Conservation (phyloP, 2,329 filamentous ascomycete species). For the Colletotrichum aenigma region DNA sequence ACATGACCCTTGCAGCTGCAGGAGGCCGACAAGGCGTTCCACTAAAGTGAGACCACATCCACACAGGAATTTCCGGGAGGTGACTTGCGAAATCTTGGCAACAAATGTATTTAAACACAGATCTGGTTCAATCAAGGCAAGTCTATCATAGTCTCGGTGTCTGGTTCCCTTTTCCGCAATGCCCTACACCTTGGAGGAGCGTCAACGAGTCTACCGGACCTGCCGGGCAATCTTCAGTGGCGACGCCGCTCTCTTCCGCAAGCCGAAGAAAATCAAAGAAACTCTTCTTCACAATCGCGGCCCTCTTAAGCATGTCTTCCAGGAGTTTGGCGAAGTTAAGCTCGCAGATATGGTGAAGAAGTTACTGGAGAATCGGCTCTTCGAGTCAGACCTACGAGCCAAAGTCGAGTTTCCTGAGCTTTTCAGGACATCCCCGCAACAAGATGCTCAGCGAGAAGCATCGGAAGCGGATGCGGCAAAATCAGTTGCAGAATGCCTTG, state of each 20-base stretch:
- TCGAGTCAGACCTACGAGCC: conserved; percentile 34
- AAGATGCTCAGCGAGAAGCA: conserved; percentile 29
- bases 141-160: not conserved
- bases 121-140: not conserved
- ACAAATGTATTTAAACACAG: not conserved
- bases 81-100: not conserved
- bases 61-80: not conserved
- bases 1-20: not conserved
- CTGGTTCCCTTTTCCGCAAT: not conserved
- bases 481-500: conserved; percentile 30
- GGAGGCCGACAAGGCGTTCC: not conserved
- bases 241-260: conserved; percentile 25
- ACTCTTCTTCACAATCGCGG: conserved; percentile 19
- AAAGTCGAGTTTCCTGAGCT: conserved; percentile 37
- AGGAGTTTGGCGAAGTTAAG: conserved; percentile 20
- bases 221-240: conserved; percentile 31
- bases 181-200: not conserved
- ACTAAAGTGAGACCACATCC: not conserved
- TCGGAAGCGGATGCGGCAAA: conserved; percentile 31
- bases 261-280: conserved; percentile 26
- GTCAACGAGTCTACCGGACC: conserved; percentile 28
- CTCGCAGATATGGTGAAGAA: conserved; percentile 24
- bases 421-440: conserved; percentile 28
- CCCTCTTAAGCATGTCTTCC: conserved; percentile 18
- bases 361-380: conserved; percentile 29